Evolutionary conservation across 306 rosid species (phyloP).

Genomic region (Lagenaria siceraria): DNA sequence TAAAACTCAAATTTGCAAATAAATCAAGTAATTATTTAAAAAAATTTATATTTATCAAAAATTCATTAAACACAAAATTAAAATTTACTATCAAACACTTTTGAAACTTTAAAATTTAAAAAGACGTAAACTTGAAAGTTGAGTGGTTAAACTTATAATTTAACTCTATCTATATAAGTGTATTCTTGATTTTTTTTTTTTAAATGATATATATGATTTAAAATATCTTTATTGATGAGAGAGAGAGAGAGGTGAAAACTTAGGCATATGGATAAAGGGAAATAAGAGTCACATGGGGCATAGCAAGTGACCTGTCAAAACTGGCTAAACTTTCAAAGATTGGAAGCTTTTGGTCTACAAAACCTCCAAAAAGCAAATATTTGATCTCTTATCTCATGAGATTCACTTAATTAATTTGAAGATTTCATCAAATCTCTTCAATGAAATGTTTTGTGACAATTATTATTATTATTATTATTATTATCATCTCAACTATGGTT

Average conservation of each 20-base stretch:
- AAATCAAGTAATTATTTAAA: no score
- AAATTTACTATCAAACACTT: no score
- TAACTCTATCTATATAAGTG: no score
- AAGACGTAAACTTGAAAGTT: no score
- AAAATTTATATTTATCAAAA: no score
- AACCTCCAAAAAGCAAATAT: not conserved
- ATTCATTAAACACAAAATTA: no score
- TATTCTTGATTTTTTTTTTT: no score
- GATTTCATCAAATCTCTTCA: not conserved
- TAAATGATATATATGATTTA: no score
- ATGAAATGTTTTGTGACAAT: not conserved
- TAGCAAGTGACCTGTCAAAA: not conserved
- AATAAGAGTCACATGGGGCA: not conserved
- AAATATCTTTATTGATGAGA: not conserved
- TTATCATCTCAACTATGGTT: not conserved
- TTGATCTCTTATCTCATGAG: not conserved
- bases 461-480: not conserved
- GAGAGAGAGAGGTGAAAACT: not conserved
- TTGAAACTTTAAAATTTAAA: no score
- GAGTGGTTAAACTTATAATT: no score
- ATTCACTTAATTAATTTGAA: not conserved
- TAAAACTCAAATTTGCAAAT: no score
- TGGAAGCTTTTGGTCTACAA: not conserved
- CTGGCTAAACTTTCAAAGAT: not conserved
- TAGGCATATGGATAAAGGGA: conserved; percentile 4